Evolutionary conservation across 2,329 filamentous ascomycete species (phyloP).

Genomic region (Eurotiales sp.): DNA sequence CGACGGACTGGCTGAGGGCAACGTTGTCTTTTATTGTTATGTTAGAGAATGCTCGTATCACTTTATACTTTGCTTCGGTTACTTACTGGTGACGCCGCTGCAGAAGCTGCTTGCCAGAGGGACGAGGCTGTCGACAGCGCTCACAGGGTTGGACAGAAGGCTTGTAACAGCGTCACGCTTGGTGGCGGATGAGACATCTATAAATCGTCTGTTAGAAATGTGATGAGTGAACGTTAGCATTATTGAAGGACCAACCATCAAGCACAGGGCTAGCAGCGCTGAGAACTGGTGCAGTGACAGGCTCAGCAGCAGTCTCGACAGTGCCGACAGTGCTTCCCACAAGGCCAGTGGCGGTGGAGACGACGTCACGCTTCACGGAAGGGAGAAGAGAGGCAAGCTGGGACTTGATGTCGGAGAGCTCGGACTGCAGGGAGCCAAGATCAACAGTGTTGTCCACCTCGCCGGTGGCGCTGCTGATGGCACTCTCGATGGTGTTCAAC

Average conservation of each 20-base stretch:
- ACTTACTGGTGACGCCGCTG: constrained; percentile 12
- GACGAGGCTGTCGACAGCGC: not conserved
- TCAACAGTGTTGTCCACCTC: constrained; percentile 3
- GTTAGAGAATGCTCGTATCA: not conserved
- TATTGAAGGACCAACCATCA: not conserved
- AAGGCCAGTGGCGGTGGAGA: not conserved
- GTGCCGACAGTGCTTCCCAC: constrained; percentile 9
- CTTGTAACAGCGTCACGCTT: constrained; percentile 10
- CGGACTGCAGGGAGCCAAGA: constrained; percentile 7
- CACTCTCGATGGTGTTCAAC: constrained; percentile 9
- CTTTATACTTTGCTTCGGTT: too few species aligned
- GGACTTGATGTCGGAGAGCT: constrained; percentile 16
- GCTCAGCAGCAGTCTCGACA: not conserved
- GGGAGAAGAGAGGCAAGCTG: constrained; percentile 11
- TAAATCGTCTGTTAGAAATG: not conserved
- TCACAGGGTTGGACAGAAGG: constrained; percentile 10
- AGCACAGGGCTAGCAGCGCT: constrained; percentile 2
- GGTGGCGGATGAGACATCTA: not conserved
- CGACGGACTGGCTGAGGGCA: constrained; percentile 6
- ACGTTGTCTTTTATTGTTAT: constrained; percentile 12
- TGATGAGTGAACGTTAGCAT: too few species aligned
- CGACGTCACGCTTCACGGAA: constrained; percentile 12
- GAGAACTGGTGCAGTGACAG: not conserved
- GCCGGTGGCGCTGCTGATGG: not conserved
- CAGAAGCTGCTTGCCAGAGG: constrained; percentile 13